Evolutionary conservation across 2,329 filamentous ascomycete species (phyloP), one percentile per base, ranked within the genome.

Genomic region (Talaromyces sp.): DNA sequence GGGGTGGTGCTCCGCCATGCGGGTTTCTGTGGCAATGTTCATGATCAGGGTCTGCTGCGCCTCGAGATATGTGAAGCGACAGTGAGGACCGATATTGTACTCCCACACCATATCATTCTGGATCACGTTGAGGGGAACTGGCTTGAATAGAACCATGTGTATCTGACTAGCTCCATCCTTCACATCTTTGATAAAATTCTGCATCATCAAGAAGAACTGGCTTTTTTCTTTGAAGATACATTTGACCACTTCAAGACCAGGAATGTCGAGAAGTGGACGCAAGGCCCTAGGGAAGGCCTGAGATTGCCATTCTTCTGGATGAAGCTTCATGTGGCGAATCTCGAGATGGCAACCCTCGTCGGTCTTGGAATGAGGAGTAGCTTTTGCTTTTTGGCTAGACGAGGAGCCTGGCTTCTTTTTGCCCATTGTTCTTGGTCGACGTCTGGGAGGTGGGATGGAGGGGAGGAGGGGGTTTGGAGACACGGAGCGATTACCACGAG

Each of bases 11-110:
- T 63, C 62, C 5, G 42, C 42, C n/a, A 37, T 57, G 8, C 62
- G 57, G 5, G 62, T 63, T 40, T 63, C 62, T 11, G 46, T 54
- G 9, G 37, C 23, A 8, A 63, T 39, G 18, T 56, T 50, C 11
- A 63, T n/a, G 16, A 63, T 25, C 4, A 63, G 14, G 1, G 39
- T 48, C 18, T 52, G 21, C 23, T 63, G 62, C 2, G 7, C 57
- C 11, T 63, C 62, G 11, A 63, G 62, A 44, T 63, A 56, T 23
- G 46, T 25, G 40, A 57, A 56, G 7, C 62, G 57, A 50, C 62
- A 63, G 33, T 63, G 62, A 35, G 62, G 62, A 12, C 23, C 57
- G 18, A 63, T 56, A 4, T 57, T 35, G 35, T 25, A 59, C 7
- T 55, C 18, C 57, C 57, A 63, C 1, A 35, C 5, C 6, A 25